Base-by-base conservation (phyloP, 108 stramenopile species). In the Ochromonas danica region DNA sequence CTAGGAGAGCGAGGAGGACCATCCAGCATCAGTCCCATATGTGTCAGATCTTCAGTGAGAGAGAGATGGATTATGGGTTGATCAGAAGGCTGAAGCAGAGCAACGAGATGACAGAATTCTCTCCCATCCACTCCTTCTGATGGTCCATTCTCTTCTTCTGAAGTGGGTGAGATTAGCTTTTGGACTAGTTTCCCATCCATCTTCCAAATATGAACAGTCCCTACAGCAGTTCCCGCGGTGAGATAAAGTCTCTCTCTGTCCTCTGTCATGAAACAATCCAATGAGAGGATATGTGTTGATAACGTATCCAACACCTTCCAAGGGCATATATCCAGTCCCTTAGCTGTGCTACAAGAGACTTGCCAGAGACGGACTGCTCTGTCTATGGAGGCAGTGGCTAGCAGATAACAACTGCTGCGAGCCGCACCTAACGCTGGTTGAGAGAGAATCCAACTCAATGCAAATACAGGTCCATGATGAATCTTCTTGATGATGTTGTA, bases 371-470 rank as follows among this genome's bases (percentile, higher is more conserved):
- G 36, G 6, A 75, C 72, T 28, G 27, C 14, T 36, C 40, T 27
- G 25, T 75, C 72, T 6, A 41, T 41, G 6, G 72, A 75, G 14
- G 14, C 72, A 42, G 72, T 75, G n/a, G 25, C 40, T 3, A 75
- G 72, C 27, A 6, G 14, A 36, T 41, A 75, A 22, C 22, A 51
- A 6, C 45, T 14, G 6, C 6, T 51, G 45, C n/a, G n/a, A n/a
- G n/a, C n/a, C n/a, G n/a, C n/a, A n/a, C n/a, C n/a, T n/a, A n/a
- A n/a, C 14, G 22, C 67, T 31, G 40, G 36, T 10, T 40, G 67
- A 22, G 17, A 14, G 33, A 31, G 39, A 10, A 70, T 14, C 67
- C 67, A 70, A 14, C 14, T 22, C 67, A 70, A 40, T 17, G 67
- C 36, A 31, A 70, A 70, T 10, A 70, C 33, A 17, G 67, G 67